Conservation (phyloP, 129 eudicot genomes). For the Helianthus tuberosus region DNA sequence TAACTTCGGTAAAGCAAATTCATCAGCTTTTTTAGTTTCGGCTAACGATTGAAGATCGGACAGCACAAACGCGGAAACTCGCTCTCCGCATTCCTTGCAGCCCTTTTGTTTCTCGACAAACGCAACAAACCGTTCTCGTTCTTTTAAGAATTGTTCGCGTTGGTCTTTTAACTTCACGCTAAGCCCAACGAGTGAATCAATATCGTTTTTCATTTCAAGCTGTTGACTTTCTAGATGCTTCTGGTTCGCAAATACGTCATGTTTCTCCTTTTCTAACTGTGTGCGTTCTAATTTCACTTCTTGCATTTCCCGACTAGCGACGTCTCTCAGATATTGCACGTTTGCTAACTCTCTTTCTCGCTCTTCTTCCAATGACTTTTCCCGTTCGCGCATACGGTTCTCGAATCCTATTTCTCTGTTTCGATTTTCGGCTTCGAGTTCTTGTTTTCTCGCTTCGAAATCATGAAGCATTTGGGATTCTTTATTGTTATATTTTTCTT, state of each 20-base stretch:
- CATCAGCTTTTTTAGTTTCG: constrained; percentile 53
- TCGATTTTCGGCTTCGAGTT: constrained; percentile 61
- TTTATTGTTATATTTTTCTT: constrained; percentile 60
- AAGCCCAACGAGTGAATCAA: constrained; percentile 71
- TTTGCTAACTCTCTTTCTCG: constrained; percentile 61
- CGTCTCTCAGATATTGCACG: constrained; percentile 61
- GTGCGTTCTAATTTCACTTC: constrained; percentile 74
- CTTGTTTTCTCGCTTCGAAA: constrained; percentile 70
- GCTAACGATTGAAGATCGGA: constrained; percentile 78
- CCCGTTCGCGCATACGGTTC: constrained; percentile 51
- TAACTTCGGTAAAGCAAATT: constrained; percentile 61
- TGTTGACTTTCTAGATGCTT: constrained; percentile 72
- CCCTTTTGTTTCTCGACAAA: constrained; percentile 73
- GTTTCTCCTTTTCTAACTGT: constrained; percentile 62
- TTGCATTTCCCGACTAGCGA: constrained; percentile 74
- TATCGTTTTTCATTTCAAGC: constrained; percentile 77
- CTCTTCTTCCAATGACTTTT: constrained; percentile 68
- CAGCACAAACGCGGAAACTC: constrained; percentile 59
- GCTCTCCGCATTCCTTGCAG: constrained; percentile 76
- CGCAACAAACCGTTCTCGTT: constrained; percentile 77
- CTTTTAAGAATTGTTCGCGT: constrained; percentile 76
- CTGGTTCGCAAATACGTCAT: constrained; percentile 60
- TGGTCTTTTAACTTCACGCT: constrained; percentile 86
- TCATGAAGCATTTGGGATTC: constrained; percentile 65
- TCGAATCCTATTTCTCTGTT: constrained; percentile 59